Conservation (phyloP, 2,329 filamentous ascomycete species). For the Celoporthe dispersa region DNA sequence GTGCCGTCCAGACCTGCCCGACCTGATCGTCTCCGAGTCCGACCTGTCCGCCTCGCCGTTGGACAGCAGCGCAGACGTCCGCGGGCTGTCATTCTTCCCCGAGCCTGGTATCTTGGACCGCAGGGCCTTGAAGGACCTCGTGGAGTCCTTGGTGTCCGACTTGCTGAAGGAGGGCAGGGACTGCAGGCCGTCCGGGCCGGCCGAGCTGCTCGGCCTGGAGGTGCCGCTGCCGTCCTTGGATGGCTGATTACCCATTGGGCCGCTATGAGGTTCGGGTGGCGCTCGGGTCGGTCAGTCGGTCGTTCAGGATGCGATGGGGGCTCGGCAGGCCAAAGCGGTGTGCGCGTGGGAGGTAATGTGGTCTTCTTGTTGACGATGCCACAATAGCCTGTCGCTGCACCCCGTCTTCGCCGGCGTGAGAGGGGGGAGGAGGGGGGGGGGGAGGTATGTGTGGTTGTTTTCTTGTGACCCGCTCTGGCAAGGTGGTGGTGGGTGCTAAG, state of each 20-base stretch:
- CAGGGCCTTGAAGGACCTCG: constrained; percentile 82
- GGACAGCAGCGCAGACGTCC: constrained; percentile 71
- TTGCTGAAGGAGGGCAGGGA: constrained; percentile 91
- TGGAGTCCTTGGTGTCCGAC: constrained; percentile 91
- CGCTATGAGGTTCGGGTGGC: constrained; percentile 5
- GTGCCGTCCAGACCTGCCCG: constrained; percentile 62
- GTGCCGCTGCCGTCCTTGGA: constrained; percentile 62
- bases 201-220: constrained; percentile 54
- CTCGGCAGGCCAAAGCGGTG: constrained; percentile 39
- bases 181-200: constrained; percentile 65
- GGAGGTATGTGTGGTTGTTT: constrained; percentile 10
- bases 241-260: constrained; percentile 74
- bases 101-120: constrained; percentile 84
- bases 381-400: constrained; percentile 43
- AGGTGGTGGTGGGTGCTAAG: constrained; percentile 43
- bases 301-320: constrained; percentile 29
- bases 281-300: constrained; percentile 28
- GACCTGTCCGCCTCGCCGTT: constrained; percentile 70
- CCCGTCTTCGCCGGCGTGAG: constrained; percentile 39
- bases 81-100: constrained; percentile 77
- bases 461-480: constrained; percentile 34
- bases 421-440: constrained; percentile 7
- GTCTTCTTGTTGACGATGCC: constrained; percentile 37
- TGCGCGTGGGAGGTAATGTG: constrained; percentile 42
- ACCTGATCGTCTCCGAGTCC: constrained; percentile 77